Base-by-base conservation (phyloP, 2,329 filamentous ascomycete genomes). In the Periconia macrospinosa region DNA sequence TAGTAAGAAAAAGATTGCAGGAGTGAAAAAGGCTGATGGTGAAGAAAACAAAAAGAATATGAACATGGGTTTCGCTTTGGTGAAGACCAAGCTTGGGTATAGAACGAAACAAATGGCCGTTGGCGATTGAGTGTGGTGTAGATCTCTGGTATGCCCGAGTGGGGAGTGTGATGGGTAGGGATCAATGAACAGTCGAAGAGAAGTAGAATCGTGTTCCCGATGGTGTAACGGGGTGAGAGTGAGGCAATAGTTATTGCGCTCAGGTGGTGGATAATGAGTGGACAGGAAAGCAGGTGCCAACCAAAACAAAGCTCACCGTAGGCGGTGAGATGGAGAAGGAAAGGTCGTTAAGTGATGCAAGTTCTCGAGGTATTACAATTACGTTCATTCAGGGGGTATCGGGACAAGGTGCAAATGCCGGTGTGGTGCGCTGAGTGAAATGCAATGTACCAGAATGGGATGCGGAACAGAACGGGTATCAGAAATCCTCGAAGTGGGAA, bases 261-360 rank as follows among this genome's bases (percentile, higher is more conserved):
- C 23, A 52, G 50, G 56, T 52, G 27, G 55, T 52, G 44, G 44
- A 54, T 52, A 63, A 59, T 53, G 59, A 68, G 60, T 47, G 62
- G 65, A 66, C 67, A 66, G 66, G 59, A 67, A 58, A 65, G 58
- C 58, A 62, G 53, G 48, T 54, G 53, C 58, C 58, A 35, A 35
- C 51, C 53, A 45, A 43, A 45, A 37, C 33, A n/a, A 5, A n/a
- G 11, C 57, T 46, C 57, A 56, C 44, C 53, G 47, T 60, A 45
- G 41, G 50, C 44, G 47, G 40, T 37, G 33, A 37, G 11, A 10
- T n/a, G 5, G 33, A 37, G 45, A 50, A 35, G 18, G 49, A 50
- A 59, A 52, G 45, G 46, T 49, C 54, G 14, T 41, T 59, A 45
- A 45, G 53, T 46, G 50, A 53, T 23, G 30, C 45, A 37, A 41